Conservation (phyloP, 2,329 filamentous ascomycete species). For the Mycosphaerella sp. region DNA sequence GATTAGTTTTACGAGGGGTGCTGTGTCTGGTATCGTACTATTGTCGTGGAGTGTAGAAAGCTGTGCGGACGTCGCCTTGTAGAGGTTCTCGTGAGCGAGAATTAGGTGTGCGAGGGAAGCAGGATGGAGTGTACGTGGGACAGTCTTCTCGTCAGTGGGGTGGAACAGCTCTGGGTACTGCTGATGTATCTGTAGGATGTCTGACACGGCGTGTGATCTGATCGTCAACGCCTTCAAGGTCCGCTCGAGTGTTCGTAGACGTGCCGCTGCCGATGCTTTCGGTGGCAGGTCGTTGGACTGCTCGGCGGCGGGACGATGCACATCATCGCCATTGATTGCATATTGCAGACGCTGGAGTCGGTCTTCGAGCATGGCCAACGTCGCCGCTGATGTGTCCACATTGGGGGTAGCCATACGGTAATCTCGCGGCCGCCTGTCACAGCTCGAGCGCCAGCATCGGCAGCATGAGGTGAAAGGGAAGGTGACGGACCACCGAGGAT, state of each 20-base stretch:
- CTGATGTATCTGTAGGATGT: slow-evolving; percentile 38
- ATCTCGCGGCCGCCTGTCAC: slow-evolving; percentile 5
- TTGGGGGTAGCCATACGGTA: slow-evolving; percentile 5
- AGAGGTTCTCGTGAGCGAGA: slow-evolving; percentile 40
- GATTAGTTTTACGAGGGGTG: slow-evolving; percentile 48
- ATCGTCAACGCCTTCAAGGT: slow-evolving; percentile 35
- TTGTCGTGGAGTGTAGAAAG: slow-evolving; percentile 42
- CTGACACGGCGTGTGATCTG: slow-evolving; percentile 36
- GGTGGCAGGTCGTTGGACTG: background rate
- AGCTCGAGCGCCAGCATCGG: slow-evolving; percentile 12
- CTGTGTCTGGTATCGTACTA: slow-evolving; percentile 37
- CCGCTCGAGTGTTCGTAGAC: slow-evolving; percentile 27
- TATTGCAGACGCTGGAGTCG: slow-evolving; percentile 42
- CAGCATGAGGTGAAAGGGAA: slow-evolving; percentile 8
- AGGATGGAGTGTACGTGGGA: slow-evolving; percentile 21
- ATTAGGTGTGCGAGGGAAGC: slow-evolving; percentile 34
- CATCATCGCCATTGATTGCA: slow-evolving; percentile 35
- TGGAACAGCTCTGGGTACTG: slow-evolving; percentile 38
- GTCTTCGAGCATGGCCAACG: slow-evolving; percentile 41
- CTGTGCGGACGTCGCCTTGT: slow-evolving; percentile 39
- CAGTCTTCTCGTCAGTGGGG: slow-evolving; percentile 19
- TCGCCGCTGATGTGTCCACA: slow-evolving; percentile 24
- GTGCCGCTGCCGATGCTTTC: slow-evolving; percentile 19
- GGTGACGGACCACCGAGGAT: background rate
- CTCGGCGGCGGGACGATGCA: slow-evolving; percentile 1